Evolutionary conservation across 257 asterid genomes (phyloP).

Genomic region (Penstemon davidsonii): DNA sequence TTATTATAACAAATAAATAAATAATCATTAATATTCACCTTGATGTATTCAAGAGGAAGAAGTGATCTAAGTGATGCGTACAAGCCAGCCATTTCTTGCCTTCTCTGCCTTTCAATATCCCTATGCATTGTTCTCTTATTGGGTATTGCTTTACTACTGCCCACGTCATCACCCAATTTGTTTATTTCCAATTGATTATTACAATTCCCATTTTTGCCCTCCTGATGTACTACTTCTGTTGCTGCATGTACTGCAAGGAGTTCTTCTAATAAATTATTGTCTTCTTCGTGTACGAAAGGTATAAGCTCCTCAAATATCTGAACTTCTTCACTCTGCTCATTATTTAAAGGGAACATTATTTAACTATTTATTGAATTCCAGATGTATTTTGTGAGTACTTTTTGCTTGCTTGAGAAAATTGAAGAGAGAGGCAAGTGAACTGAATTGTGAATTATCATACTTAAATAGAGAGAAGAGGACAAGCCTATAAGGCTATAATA

Average conservation of each 20-base stretch:
- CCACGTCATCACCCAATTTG: not conserved
- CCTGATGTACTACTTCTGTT: not conserved
- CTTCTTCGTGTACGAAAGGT: not conserved
- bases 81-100: slow-evolving; percentile 61
- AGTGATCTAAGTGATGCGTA: slow-evolving; percentile 49
- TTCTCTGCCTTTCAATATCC: slow-evolving; percentile 53
- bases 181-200: not conserved
- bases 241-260: not conserved
- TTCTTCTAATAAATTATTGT: not conserved
- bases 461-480: not conserved
- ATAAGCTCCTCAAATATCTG: not conserved
- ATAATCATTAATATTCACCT: slow-evolving; percentile 33
- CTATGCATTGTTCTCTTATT: slow-evolving; percentile 42
- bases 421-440: not conserved
- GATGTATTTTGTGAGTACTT: too few relatives aligned
- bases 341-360: not conserved
- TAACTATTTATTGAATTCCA: not conserved
- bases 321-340: not conserved
- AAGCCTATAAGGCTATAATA: not conserved
- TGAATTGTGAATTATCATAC: not conserved
- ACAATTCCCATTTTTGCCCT: not conserved
- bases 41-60: slow-evolving; percentile 53
- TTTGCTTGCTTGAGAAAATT: not conserved
- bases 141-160: not conserved
- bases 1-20: not conserved